A percentile compares a stretch with the other conserved stretches of the same genome.
phyloP scores from a whole-genome alignment of 2,329 filamentous ascomycete genomes.

The Apiospora malaysiana region DNA sequence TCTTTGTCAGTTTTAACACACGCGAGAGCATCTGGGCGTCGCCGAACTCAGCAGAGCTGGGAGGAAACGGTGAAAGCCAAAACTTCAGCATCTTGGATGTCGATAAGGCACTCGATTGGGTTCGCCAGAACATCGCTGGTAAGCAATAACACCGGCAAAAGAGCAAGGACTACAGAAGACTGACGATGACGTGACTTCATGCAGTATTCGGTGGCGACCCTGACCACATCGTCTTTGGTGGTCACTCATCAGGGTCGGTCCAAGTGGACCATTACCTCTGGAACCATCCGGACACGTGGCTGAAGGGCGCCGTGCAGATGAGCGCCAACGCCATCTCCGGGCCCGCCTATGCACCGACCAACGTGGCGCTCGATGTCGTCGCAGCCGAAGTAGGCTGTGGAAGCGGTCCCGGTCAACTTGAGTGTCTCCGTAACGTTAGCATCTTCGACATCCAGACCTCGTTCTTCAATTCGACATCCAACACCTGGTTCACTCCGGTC shows the following conservation, averaged over 20 bases:
- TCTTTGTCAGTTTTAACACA: conserved; percentile 48
- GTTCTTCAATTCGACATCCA: conserved; percentile 44
- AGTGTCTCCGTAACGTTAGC: conserved; percentile 44
- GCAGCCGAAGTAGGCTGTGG: conserved; percentile 45
- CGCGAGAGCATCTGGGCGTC: conserved; percentile 51
- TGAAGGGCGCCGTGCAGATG: conserved; percentile 47
- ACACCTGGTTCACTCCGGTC: conserved; percentile 49
- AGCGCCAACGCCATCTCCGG: conserved; percentile 49
- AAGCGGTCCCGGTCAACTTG: conserved; percentile 40
- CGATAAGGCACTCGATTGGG: conserved; percentile 46
- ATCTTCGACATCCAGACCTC: conserved; percentile 38
- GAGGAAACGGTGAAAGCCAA: conserved; percentile 28
- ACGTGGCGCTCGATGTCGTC: conserved; percentile 45
- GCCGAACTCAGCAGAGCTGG: conserved; percentile 47
- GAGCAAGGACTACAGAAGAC: not conserved
- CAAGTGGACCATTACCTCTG: conserved; percentile 50
- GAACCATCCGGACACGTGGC: conserved; percentile 45
- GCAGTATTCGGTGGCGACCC: conserved; percentile 51
- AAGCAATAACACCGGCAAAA: not conserved
- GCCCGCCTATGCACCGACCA: conserved; percentile 44
- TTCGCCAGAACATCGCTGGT: conserved; percentile 45
- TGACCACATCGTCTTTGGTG: conserved; percentile 51
- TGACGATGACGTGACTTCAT: conserved; percentile 1
- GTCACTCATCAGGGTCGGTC: conserved; percentile 45
- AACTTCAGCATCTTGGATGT: conserved; percentile 45